Conservation (phyloP, 139 green algal genomes). For the Chlamydomonas incerta region DNA sequence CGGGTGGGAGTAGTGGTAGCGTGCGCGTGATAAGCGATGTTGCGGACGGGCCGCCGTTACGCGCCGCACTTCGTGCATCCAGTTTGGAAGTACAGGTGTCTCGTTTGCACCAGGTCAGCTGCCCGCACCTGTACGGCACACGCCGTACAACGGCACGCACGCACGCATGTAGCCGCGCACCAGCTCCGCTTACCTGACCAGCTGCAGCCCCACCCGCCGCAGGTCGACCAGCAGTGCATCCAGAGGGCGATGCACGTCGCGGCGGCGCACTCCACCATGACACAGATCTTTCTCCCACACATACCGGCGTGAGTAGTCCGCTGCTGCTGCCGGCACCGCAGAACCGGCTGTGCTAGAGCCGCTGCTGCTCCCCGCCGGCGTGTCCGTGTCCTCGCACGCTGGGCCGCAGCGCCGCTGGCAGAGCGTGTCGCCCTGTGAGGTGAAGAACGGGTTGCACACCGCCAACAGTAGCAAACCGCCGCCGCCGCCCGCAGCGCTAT, state of each 20-base stretch:
- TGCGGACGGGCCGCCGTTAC: too few species aligned
- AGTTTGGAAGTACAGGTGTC: too few species aligned
- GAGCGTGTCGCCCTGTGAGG: neutral
- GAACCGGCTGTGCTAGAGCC: too few species aligned
- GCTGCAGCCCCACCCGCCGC: neutral
- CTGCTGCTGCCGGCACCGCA: neutral
- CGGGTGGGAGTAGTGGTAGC: too few species aligned
- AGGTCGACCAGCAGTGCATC: constrained; percentile 34
- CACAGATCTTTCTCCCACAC: constrained; percentile 38
- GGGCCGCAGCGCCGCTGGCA: neutral
- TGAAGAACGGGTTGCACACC: constrained; percentile 47
- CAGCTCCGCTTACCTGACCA: constrained; percentile 12
- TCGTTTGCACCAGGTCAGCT: too few species aligned
- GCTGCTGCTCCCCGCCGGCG: too few species aligned
- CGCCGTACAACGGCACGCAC: too few species aligned
- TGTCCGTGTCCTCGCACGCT: too few species aligned
- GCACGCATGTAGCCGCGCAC: too few species aligned
- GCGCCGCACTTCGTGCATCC: too few species aligned
- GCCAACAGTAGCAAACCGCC: constrained; percentile 35
- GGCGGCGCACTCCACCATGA: neutral
- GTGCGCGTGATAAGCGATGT: too few species aligned
- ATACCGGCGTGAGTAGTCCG: neutral
- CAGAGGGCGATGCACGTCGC: constrained; percentile 37
- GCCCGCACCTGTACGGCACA: too few species aligned
- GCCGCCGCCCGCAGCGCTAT: neutral